Evolutionary conservation across 2,329 filamentous ascomycete species (phyloP), one percentile per base, ranked within the genome.

Genomic region (Onygena corvina): DNA sequence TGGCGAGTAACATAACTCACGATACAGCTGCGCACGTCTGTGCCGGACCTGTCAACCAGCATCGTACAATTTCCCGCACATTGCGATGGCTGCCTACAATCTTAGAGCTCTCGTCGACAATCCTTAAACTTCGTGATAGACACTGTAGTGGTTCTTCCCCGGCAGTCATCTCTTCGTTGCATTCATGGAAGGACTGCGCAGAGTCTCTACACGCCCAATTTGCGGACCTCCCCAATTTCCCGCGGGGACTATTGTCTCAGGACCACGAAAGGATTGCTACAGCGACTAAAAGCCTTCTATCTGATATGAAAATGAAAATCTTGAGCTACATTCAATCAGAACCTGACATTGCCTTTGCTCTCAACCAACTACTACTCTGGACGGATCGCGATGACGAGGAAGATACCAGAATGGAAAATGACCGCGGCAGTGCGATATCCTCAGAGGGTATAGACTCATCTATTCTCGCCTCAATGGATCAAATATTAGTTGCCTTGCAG

Each of bases 401-500:
- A 6, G 18, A 53, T 23, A 45, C 53, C 9, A n/a, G 33, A 6
- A 9, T 2, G 9, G 4, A 11, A 5, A 4, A 18, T 21, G n/a
- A 46, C 27, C 38, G 50, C 4, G 35, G 36, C 9, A 44, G 49
- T 7, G 38, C 57, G 47, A 46, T 53, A 33, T 56, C 59, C 45
- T 52, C 72, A 18, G 59, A 73, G 14, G 61, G 66, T 0, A 75
- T 88, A 38, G 76, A 80, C 35, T 66, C 73, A 11, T 69, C 73
- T 2, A 64, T 87, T 1, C 76, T 85, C 31, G 75, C 67, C 1
- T 71, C 84, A n/a, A 77, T 83, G 42, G 85, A 94, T 64, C 77
- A 79, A 46, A 76, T 90, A 23, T 78, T 95, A 1, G 83, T 90
- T 30, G 82, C 84, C 1, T 74, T 94, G 44, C 87, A 95, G 63